Conservation (phyloP, 495 filamentous ascomycete genomes). For the Podospora sp. region DNA sequence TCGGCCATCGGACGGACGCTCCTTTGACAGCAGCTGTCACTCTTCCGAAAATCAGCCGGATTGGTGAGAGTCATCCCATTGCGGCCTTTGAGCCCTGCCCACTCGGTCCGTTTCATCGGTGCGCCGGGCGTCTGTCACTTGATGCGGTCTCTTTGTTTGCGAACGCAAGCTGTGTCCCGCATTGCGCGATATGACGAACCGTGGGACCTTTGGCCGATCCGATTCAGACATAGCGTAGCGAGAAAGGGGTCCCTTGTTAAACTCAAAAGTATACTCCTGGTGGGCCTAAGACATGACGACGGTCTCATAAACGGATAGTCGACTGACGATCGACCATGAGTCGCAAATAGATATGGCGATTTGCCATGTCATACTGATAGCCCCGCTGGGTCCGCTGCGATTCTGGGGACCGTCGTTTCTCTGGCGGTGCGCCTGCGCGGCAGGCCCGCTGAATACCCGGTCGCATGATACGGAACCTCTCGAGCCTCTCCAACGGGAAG, state of each 20-base stretch:
- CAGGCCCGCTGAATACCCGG: neutral
- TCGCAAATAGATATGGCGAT: slow-evolving; percentile 2
- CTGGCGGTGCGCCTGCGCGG: neutral
- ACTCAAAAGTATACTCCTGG: neutral
- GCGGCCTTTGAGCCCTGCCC: neutral
- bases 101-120: neutral
- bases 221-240: neutral
- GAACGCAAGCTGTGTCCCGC: neutral
- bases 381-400: neutral
- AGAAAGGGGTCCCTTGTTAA: too few relatives aligned
- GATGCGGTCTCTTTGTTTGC: slow-evolving; percentile 10
- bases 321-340: slow-evolving; percentile 4
- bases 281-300: neutral
- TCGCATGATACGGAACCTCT: slow-evolving; percentile 4
- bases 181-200: slow-evolving; percentile 17
- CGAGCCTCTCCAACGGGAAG: slow-evolving; percentile 7
- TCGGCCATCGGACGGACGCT: neutral
- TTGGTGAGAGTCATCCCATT: neutral
- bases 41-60: neutral
- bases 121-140: neutral
- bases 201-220: neutral
- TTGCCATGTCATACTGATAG: neutral
- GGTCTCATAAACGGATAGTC: neutral
- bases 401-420: neutral
- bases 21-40: neutral